phyloP scores from a whole-genome alignment of 192 early-diverging fungal species.

The Spizellomyces punctatus region DNA sequence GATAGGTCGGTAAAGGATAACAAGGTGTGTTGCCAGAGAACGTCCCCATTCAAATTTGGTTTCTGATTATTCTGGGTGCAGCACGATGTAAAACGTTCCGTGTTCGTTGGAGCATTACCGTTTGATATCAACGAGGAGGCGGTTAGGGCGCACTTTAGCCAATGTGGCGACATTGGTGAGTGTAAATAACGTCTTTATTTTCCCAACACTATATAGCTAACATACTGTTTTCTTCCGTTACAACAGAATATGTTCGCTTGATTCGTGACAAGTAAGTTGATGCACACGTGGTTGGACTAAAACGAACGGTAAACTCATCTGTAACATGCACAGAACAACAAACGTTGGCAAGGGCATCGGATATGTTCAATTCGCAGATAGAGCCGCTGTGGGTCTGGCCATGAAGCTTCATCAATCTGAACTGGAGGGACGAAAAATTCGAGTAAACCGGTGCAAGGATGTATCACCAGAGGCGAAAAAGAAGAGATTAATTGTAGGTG shows the following conservation, averaged over 20 bases:
- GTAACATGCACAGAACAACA: slow-evolving; percentile 49
- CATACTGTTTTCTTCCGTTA: too few relatives aligned
- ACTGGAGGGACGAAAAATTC: slow-evolving; percentile 64
- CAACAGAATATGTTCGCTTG: slow-evolving; percentile 78
- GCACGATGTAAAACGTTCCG: slow-evolving; percentile 75
- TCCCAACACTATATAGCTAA: too few relatives aligned
- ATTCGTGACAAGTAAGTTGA: slow-evolving; percentile 70
- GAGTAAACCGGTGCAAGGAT: slow-evolving; percentile 44
- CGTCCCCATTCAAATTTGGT: background rate
- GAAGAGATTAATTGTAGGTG: slow-evolving; percentile 11
- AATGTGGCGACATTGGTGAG: slow-evolving; percentile 55
- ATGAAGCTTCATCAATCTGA: slow-evolving; percentile 76
- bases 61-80: background rate
- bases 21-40: background rate
- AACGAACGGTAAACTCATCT: background rate
- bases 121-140: slow-evolving; percentile 54
- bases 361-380: slow-evolving; percentile 86
- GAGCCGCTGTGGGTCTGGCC: slow-evolving; percentile 73
- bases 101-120: slow-evolving; percentile 60
- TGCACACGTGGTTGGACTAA: background rate
- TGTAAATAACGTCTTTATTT: background rate
- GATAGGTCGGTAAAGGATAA: slow-evolving; percentile 50
- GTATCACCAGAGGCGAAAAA: slow-evolving; percentile 15
- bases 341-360: slow-evolving; percentile 94
- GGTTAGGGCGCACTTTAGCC: slow-evolving; percentile 47